Evolutionary conservation across 805 yeast species (phyloP).

Genomic region (Zygosaccharomyces kombuchaensis): DNA sequence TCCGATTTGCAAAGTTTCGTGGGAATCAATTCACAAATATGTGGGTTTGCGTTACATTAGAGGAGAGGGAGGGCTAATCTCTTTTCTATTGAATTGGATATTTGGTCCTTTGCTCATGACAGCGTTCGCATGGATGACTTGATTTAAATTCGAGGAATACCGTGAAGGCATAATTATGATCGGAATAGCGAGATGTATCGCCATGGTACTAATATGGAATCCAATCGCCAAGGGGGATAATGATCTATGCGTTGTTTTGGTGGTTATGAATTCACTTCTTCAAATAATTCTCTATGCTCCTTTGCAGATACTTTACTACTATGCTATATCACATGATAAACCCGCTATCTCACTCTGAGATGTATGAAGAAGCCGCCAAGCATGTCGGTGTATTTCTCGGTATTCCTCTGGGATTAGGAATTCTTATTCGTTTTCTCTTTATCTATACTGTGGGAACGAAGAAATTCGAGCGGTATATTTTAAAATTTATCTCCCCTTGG

Average conservation of each 20-base stretch:
- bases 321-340: slow-evolving; percentile 39
- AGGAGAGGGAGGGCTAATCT: slow-evolving; percentile 36
- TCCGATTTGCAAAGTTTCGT: slow-evolving; percentile 50
- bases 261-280: slow-evolving; percentile 46
- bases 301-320: slow-evolving; percentile 44
- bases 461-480: slow-evolving; percentile 34
- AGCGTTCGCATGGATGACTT: slow-evolving; percentile 49
- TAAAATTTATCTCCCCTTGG: slow-evolving; percentile 46
- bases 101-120: slow-evolving; percentile 54
- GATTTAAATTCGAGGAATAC: slow-evolving; percentile 46
- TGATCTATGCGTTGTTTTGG: slow-evolving; percentile 49
- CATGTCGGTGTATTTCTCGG: slow-evolving; percentile 53
- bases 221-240: slow-evolving; percentile 50
- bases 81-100: slow-evolving; percentile 50
- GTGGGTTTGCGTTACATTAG: slow-evolving; percentile 22
- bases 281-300: slow-evolving; percentile 54
- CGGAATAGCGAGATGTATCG: slow-evolving; percentile 57
- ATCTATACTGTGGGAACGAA: slow-evolving; percentile 28
- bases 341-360: slow-evolving; percentile 9
- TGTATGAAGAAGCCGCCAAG: slow-evolving; percentile 42
- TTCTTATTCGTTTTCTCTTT: slow-evolving; percentile 37
- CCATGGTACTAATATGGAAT: slow-evolving; percentile 60
- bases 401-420: slow-evolving; percentile 46
- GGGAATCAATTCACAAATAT: slow-evolving; percentile 41
- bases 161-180: slow-evolving; percentile 55